These are phyloP conservation scores for Fusarium odoratissimum DNA, from an alignment of 2,329 filamentous ascomycete genomes.

Conservation along the genomic window DNA sequence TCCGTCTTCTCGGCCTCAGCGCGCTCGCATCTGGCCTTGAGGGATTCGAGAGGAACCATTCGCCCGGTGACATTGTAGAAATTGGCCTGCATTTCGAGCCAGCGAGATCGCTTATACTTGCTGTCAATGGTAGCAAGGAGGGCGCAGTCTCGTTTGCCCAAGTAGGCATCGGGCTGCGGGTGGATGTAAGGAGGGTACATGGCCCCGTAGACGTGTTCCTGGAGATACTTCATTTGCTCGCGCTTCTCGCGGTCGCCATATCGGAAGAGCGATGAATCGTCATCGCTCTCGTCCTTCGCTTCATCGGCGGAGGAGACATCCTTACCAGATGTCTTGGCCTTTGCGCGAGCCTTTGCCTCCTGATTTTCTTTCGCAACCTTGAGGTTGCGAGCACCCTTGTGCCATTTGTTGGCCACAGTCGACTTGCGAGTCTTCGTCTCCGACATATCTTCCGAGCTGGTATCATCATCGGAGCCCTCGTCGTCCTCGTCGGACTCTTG, in stretches of 20 bases:
- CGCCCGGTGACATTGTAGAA: constrained; percentile 58
- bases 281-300: constrained; percentile 40
- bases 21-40: constrained; percentile 51
- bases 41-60: constrained; percentile 53
- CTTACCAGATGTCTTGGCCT: constrained; percentile 20
- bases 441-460: background rate
- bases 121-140: constrained; percentile 52
- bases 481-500: background rate
- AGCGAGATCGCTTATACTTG: constrained; percentile 49
- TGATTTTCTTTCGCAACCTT: constrained; percentile 40
- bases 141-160: constrained; percentile 48
- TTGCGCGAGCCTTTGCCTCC: constrained; percentile 21
- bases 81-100: constrained; percentile 58
- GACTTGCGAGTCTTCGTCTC: constrained; percentile 7
- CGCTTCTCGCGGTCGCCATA: constrained; percentile 35
- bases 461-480: background rate
- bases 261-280: constrained; percentile 26
- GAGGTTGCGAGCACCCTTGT: constrained; percentile 35
- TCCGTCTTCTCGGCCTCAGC: constrained; percentile 40
- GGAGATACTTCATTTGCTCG: constrained; percentile 48
- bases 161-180: constrained; percentile 41
- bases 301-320: constrained; percentile 26
- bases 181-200: constrained; percentile 47
- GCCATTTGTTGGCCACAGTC: constrained; percentile 23
- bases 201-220: constrained; percentile 44